Evolutionary conservation across 495 filamentous ascomycete species (phyloP), one percentile per base, ranked within the genome.

Genomic region (Delitschia confertaspora): DNA sequence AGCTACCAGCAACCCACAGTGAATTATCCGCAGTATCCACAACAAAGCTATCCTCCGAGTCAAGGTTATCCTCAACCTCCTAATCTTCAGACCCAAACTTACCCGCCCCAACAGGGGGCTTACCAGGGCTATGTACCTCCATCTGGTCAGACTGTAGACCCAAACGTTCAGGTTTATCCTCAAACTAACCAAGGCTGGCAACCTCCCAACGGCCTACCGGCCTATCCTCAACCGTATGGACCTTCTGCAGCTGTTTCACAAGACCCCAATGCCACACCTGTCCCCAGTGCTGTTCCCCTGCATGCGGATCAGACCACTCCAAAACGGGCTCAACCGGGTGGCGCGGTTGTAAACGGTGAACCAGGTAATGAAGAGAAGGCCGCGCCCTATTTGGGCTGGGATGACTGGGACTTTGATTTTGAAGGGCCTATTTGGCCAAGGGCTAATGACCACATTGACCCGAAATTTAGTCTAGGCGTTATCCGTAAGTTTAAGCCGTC

Each of bases 381-480:
- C 2, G 21, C 42, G 21, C 22, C 48, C 3, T 39, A 51, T 17
- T 45, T 53, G 17, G 52, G 29, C 18, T 43, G 25, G 30, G 51
- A 55, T 21, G 50, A 55, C 29, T 60, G 59, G 42, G 58, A 61
- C 16, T 51, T 58, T 22, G 60, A 64, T 23, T 62, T 59, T 36
- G 59, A 63, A 41, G 60, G 48, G 16, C 45, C 58, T 2, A 55
- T 59, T 16, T 66, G 48, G 51, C 50, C 55, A 2, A 58, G 57
- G 19, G 53, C 51, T 21, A 51, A 58, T 8, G 61, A 66, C 14
- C 50, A 58, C 16, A 51, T 65, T 29, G 53, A 66, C 45, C 58
- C 47, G 3, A 47, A 43, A 10, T 35, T 66, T 8, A 66, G 63
- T 36, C 42, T 66, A 16, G 63, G 63, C 8, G 40, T 56, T 20